A percentile compares a stretch with the other conserved stretches of the same genome.
phyloP scores from a whole-genome alignment of 164 flowering plant genomes.

The Akebia trifoliata region DNA sequence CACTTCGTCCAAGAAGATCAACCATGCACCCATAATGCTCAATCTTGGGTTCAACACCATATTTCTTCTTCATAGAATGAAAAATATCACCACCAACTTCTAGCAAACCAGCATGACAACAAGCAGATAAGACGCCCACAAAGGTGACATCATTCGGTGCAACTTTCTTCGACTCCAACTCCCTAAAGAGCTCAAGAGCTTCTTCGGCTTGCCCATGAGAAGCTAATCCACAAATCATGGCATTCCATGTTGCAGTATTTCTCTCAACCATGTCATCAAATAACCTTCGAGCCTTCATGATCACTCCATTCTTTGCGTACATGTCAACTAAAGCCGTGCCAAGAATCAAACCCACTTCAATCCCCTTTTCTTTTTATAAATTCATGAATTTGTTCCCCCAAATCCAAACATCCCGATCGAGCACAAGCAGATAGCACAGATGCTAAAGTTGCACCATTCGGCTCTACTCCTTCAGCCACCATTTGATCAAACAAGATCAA shows the following conservation, averaged over 20 bases:
- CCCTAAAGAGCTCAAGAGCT: slow-evolving; percentile 39
- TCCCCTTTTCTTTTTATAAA: slow-evolving; percentile 33
- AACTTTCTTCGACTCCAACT: slow-evolving; percentile 27
- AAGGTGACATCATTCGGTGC: slow-evolving; percentile 45
- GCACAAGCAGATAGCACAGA: slow-evolving; percentile 68
- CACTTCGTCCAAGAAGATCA: slow-evolving; percentile 52
- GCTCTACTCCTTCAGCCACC: slow-evolving; percentile 44
- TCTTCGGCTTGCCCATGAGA: slow-evolving; percentile 49
- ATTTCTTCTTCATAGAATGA: slow-evolving; percentile 35
- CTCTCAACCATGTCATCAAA: slow-evolving; percentile 43
- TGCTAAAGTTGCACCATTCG: slow-evolving; percentile 42
- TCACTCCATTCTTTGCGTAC: slow-evolving; percentile 65
- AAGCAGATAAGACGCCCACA: slow-evolving; percentile 61
- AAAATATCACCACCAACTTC: slow-evolving; percentile 46
- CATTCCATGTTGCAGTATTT: slow-evolving; percentile 58
- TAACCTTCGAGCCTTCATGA: slow-evolving; percentile 29
- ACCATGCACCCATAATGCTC: slow-evolving; percentile 73
- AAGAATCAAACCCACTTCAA: slow-evolving; percentile 46
- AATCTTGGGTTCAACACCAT: slow-evolving; percentile 49
- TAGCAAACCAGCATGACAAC: slow-evolving; percentile 59
- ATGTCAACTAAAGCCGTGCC: slow-evolving; percentile 65
- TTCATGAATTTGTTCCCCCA: slow-evolving; percentile 44
- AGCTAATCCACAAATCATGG: slow-evolving; percentile 63
- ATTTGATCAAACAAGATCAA: slow-evolving; percentile 47
- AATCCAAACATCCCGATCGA: slow-evolving; percentile 38